phyloP scores from a whole-genome alignment of 164 flowering plant species.

The Buxus sempervirens region DNA sequence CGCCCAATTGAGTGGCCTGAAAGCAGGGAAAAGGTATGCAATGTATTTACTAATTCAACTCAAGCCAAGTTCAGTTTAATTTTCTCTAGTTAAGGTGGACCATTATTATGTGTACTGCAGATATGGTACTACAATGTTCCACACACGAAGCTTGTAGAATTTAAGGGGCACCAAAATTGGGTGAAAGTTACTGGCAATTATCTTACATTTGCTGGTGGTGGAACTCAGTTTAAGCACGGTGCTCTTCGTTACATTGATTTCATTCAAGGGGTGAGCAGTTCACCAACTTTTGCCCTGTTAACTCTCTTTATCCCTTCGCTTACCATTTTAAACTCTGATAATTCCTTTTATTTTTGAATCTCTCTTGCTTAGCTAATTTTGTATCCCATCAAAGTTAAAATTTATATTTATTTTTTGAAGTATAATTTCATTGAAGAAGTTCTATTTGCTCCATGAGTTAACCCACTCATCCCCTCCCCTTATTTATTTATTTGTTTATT shows the following conservation, averaged over 20 bases:
- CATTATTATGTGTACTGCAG: constrained; percentile 38
- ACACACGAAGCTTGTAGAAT: constrained; percentile 75
- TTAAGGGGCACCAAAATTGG: constrained; percentile 98
- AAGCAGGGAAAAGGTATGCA: constrained; percentile 87
- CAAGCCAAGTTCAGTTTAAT: neutral
- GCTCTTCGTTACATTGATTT: constrained; percentile 93
- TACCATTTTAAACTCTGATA: too few relatives aligned
- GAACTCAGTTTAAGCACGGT: constrained; percentile 95
- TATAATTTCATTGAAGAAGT: too few relatives aligned
- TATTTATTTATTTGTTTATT: too few relatives aligned
- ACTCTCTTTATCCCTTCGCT: neutral
- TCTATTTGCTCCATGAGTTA: too few relatives aligned
- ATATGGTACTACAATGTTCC: constrained; percentile 95
- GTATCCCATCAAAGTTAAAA: too few relatives aligned
- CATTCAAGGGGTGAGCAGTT: constrained; percentile 55
- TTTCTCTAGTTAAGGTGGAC: neutral
- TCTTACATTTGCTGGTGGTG: constrained; percentile 97
- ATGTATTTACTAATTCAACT: neutral
- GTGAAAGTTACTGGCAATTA: constrained; percentile 85
- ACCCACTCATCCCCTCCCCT: too few relatives aligned
- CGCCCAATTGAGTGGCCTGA: constrained; percentile 80
- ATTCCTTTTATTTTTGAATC: neutral
- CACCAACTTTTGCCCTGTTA: neutral
- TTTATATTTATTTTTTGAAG: neutral
- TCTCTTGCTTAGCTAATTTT: neutral